Evolutionary conservation across 2,329 filamentous ascomycete genomes (phyloP).

Genomic region (Coniochaeta prunicola): DNA sequence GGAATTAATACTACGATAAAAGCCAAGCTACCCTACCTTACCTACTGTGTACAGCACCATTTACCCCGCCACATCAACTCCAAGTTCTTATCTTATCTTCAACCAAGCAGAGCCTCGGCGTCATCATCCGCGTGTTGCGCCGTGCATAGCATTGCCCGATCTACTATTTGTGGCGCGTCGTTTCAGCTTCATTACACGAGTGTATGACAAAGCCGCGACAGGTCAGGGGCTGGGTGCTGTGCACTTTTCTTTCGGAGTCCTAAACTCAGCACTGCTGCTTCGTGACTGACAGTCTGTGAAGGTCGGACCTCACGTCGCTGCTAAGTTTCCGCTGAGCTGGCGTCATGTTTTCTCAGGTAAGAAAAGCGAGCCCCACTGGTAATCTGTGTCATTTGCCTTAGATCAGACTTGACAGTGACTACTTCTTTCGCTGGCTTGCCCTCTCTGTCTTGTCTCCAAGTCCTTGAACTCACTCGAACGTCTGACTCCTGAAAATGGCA

Average conservation of each 20-base stretch:
- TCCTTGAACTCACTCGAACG: background rate
- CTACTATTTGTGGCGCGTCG: background rate
- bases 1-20: background rate
- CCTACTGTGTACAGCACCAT: background rate
- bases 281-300: too few relatives aligned
- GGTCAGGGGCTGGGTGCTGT: background rate
- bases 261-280: background rate
- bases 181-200: background rate
- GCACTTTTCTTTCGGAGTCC: background rate
- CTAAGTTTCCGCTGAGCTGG: background rate
- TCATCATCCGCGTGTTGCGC: background rate
- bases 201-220: background rate
- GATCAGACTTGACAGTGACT: too few relatives aligned
- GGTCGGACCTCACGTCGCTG: too few relatives aligned
- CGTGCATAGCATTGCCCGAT: background rate
- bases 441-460: background rate
- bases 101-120: background rate
- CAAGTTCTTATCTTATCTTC: background rate
- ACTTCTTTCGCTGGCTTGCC: background rate
- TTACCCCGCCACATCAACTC: background rate
- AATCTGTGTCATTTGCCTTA: too few relatives aligned
- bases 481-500: background rate
- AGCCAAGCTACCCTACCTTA: background rate
- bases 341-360: slow-evolving; percentile 7
- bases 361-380: background rate